A percentile compares a stretch with the other conserved stretches of the same genome.
Conservation (phyloP, 192 early-diverging fungal species). For the Chytriomyces confervae region DNA sequence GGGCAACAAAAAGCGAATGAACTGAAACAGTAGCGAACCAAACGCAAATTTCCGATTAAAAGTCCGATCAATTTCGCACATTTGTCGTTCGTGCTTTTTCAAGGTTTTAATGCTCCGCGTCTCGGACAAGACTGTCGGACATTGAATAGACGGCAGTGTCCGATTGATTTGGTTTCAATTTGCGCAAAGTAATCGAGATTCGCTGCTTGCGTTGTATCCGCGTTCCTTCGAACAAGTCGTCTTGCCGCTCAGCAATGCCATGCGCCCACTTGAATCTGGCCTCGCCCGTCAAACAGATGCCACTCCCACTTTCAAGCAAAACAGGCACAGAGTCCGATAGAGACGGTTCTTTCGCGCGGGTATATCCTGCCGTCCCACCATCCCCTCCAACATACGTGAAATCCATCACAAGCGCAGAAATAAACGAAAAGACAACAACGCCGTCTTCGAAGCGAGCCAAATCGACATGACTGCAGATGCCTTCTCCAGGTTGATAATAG, state of each 20-base stretch:
- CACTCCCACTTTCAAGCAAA: constrained; percentile 48
- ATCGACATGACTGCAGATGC: constrained; percentile 60
- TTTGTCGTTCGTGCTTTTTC: background rate
- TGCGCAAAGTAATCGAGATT: constrained; percentile 40
- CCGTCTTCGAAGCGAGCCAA: constrained; percentile 62
- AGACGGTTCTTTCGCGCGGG: constrained; percentile 15
- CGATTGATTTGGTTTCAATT: constrained; percentile 32
- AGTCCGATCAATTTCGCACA: background rate
- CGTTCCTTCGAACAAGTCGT: constrained; percentile 11
- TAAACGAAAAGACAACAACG: constrained; percentile 53
- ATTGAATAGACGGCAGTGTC: background rate
- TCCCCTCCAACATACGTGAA: constrained; percentile 21
- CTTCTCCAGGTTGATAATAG: constrained; percentile 56
- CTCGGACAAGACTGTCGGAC: background rate
- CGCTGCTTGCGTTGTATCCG: constrained; percentile 16
- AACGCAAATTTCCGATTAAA: background rate
- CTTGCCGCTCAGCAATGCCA: constrained; percentile 43
- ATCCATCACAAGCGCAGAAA: constrained; percentile 48
- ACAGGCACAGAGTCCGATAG: background rate
- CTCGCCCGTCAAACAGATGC: constrained; percentile 53
- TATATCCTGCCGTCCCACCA: constrained; percentile 9
- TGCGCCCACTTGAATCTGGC: constrained; percentile 63
- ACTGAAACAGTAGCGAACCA: background rate
- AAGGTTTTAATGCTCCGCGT: background rate
- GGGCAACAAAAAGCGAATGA: background rate